Percentiles rank a stretch among this genome's conserved stretches.
Evolutionary conservation across 2,329 filamentous ascomycete genomes (phyloP).

Genomic region (Colletotrichum plurivorum): DNA sequence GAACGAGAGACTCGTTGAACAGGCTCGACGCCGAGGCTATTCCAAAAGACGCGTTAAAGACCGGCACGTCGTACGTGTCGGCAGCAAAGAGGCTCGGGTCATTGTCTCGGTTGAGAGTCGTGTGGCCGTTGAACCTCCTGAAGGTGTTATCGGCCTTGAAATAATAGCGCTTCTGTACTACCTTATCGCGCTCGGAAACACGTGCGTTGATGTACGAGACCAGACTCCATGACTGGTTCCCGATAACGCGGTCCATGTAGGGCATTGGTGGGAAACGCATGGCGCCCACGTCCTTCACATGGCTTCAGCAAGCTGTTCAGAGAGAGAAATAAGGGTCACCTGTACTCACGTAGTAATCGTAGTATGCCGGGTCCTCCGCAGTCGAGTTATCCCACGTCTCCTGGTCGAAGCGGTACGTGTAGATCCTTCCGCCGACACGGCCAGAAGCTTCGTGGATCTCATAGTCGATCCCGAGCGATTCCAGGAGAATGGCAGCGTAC

Average conservation of each 20-base stretch:
- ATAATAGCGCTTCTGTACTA: constrained; percentile 41
- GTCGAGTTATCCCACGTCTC: constrained; percentile 42
- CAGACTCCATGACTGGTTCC: constrained; percentile 42
- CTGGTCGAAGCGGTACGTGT: constrained; percentile 51
- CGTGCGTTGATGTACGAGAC: constrained; percentile 43
- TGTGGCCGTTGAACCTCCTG: constrained; percentile 40
- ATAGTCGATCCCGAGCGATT: constrained; percentile 51
- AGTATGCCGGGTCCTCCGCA: constrained; percentile 41
- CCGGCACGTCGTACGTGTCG: constrained; percentile 31
- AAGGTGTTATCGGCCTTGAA: constrained; percentile 44
- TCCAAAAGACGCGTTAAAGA: constrained; percentile 40
- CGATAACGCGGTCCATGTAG: constrained; percentile 47
- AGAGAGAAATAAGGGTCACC: no score
- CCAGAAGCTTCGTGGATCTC: constrained; percentile 54
- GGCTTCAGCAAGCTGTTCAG: neutral
- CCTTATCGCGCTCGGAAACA: constrained; percentile 34
- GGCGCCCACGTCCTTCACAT: constrained; percentile 53
- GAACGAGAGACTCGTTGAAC: constrained; percentile 29
- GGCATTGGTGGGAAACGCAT: constrained; percentile 56
- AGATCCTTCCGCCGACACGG: constrained; percentile 54
- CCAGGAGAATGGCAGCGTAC: constrained; percentile 52
- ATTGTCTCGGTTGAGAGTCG: constrained; percentile 27
- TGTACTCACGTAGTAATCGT: constrained; percentile 50
- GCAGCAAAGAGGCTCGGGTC: constrained; percentile 25
- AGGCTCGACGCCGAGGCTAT: constrained; percentile 22